These are phyloP conservation scores for Umbelopsis sp. DNA, from an alignment of 192 early-diverging fungal genomes.

Conservation along the genomic window DNA sequence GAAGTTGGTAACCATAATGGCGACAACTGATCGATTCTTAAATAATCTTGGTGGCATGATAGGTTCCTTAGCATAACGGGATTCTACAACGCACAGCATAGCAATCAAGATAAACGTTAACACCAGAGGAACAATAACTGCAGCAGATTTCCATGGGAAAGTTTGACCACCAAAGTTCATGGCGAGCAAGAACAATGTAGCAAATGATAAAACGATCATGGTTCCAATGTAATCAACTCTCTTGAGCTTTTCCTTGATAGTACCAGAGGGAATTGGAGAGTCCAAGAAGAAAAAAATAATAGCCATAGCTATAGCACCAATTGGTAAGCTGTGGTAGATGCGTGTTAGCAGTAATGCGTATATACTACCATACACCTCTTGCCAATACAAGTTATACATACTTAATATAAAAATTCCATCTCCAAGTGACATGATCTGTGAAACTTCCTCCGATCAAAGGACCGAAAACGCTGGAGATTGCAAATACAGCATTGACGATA, in stretches of 20 bases:
- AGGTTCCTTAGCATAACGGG: conserved; percentile 57
- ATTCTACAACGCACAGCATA: conserved; percentile 47
- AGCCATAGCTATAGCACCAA: conserved; percentile 42
- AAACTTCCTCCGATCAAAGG: conserved; percentile 45
- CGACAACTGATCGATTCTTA: conserved; percentile 46
- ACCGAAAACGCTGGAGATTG: conserved; percentile 35
- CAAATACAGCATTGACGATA: conserved; percentile 41
- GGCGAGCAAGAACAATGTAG: conserved; percentile 61
- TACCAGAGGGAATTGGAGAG: conserved; percentile 29
- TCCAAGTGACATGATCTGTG: conserved; percentile 39
- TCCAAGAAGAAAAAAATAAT: conserved; percentile 42
- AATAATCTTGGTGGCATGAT: conserved; percentile 64
- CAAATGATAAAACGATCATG: conserved; percentile 45
- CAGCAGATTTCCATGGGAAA: conserved; percentile 57
- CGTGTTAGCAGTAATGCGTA: background rate
- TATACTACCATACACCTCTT: too few relatives aligned
- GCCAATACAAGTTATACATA: background rate
- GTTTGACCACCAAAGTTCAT: conserved; percentile 66
- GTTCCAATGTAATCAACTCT: conserved; percentile 65
- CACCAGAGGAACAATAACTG: conserved; percentile 53
- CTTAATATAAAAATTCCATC: conserved; percentile 47
- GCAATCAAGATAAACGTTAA: conserved; percentile 41
- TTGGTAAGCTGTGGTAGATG: conserved; percentile 31
- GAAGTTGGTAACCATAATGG: conserved; percentile 31
- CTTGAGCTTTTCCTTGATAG: conserved; percentile 51